Base-by-base conservation (phyloP, 2,329 filamentous ascomycete genomes). In the Colletotrichum viniferum region DNA sequence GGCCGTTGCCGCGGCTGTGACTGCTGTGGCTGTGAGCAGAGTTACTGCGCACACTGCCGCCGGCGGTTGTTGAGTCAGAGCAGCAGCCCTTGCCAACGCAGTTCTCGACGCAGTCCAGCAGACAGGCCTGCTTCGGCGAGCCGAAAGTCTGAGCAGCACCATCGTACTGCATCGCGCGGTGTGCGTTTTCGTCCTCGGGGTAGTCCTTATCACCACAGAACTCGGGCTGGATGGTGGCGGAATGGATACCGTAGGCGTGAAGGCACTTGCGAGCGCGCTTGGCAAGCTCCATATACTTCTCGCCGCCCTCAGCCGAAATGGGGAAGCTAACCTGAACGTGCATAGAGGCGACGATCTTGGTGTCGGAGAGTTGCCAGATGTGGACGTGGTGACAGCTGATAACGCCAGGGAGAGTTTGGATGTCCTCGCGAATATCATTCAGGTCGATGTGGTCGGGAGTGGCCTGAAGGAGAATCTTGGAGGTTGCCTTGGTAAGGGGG, bases 291-390 rank as follows among this genome's bases (percentile, higher is more conserved):
- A 99, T 99, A 86, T 98, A 99, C 80, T 93, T 92, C 81, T 91
- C 90, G 55, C 91, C 92, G 56, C 94, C 94, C 79, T 96, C 92
- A 64, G 94, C 94, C 81, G 96, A 93, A 83, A 98, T 96, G 79
- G 96, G 94, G 83, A 98, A 98, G 62, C 93, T 92, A 26, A 99
- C 94, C 83, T 98, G 95, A 60, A 99, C 93, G 82, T 99, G 97
- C 85, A 99, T 91, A 13, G 94, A 97, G 14, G 97, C 96, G 48
- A 99, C 94, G 38, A 98, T 89, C 87, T 98, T 98, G 68, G 96
- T 97, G 82, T 98, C 96, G 18, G 94, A 98, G 38, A 99, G 90
- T 84, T 98, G 96, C 97, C 97, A 99, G 77, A 99, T 96, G 83
- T 99, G 97, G 26, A 99, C 90, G 83, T 99, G 96, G 85, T 99